Evolutionary conservation across 108 stramenopile species (phyloP), one percentile per base, ranked within the genome.

Genomic region (Cyclotella baltica): DNA sequence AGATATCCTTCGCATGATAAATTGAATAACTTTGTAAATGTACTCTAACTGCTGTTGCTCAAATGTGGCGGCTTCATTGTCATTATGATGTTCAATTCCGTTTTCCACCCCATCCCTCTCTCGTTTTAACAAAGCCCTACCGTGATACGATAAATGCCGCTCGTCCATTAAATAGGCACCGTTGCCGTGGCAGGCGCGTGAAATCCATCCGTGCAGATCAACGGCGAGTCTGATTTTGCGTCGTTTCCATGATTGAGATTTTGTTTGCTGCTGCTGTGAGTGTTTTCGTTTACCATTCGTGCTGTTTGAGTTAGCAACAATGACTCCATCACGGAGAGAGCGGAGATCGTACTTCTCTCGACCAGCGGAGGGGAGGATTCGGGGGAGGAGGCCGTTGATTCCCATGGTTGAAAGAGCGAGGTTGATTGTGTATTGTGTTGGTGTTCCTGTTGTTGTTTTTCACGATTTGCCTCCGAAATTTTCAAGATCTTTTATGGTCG

Each of bases 121-220:
- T 76, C 59, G 20, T 77, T 34, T 20, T 36, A 93, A 67, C 56
- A 82, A 38, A 1, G 85, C 84, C 62, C 92, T 58, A 19, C 94
- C 94, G 69, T 86, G 89, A 70, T 90, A 89, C 0, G 87, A 83
- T 67, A 95, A 77, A 70, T 90, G 88, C 3, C 91, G 76, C 46
- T 91, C 92, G 68, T 95, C 94, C 67, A 81, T 71, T 53, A 95
- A 68, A 38, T 62, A 55, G 0, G 77, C 79, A 11, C 90, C 89
- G 70, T 80, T 67, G 2, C 88, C 91, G 66, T 85, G 78, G 15
- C 78, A 71, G 10, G 91, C 92, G 2, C 73, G 66, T 28, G 91
- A 80, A 20, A 95, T 88, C 92, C 91, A 95, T 0, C 81, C 78
- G 11, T 74, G 70, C 30, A 92, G 77, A 64, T 95, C 94, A 11